phyloP scores from a whole-genome alignment of 2,329 filamentous ascomycete genomes.

The Triangularia verruculosa region DNA sequence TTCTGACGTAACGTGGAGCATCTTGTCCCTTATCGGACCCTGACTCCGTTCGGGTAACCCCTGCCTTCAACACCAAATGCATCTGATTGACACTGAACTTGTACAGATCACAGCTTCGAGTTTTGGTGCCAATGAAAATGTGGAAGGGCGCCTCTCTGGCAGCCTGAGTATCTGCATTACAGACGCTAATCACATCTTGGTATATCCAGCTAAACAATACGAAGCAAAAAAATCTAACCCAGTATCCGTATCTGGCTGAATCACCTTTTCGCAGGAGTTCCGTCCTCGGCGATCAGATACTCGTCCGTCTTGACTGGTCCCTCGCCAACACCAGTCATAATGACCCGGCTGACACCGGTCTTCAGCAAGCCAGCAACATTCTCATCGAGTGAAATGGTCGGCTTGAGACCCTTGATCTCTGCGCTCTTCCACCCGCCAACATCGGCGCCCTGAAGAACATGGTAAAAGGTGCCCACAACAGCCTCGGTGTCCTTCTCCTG shows the following conservation, averaged over 20 bases:
- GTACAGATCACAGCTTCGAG: too few relatives aligned
- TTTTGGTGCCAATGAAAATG: not conserved
- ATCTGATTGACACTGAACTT: not conserved
- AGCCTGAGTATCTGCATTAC: not conserved
- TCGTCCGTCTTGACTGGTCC: conserved; percentile 79
- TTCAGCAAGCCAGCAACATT: conserved; percentile 64
- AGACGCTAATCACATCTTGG: not conserved
- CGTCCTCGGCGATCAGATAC: conserved; percentile 68
- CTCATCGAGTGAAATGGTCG: conserved; percentile 60
- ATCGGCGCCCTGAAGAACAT: conserved; percentile 48
- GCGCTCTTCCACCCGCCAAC: conserved; percentile 71
- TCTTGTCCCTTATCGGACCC: not conserved
- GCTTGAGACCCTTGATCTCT: conserved; percentile 46
- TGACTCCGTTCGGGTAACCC: not conserved
- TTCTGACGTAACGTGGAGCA: not conserved
- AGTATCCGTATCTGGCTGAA: not conserved
- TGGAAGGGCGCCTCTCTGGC: not conserved
- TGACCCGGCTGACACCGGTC: conserved; percentile 82
- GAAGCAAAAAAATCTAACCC: not conserved
- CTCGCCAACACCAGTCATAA: conserved; percentile 86
- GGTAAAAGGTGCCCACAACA: conserved; percentile 77
- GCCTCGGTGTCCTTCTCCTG: conserved; percentile 70
- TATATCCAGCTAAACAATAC: not conserved
- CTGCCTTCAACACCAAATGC: not conserved
- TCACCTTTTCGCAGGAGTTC: conserved; percentile 44